These are phyloP conservation scores for Trichosporon coremiiforme DNA, from an alignment of 1,284 basidiomycete species.

Conservation along the genomic window DNA sequence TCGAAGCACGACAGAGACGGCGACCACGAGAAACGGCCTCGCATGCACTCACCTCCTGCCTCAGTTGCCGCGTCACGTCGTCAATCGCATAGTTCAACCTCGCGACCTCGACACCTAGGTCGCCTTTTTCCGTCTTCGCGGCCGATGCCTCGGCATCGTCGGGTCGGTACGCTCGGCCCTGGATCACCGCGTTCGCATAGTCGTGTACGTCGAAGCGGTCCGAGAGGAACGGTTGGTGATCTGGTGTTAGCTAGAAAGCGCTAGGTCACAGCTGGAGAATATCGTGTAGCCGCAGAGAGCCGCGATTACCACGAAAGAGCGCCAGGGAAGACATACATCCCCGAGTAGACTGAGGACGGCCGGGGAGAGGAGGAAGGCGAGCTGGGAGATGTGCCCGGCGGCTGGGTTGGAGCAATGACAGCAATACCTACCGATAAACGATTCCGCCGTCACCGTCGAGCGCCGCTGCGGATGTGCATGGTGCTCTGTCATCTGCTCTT, in stretches of 20 bases:
- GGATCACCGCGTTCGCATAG: constrained; percentile 82
- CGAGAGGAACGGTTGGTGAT: constrained; percentile 54
- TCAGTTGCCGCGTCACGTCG: constrained; percentile 83
- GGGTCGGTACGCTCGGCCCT: constrained; percentile 71
- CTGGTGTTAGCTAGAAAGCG: constrained; percentile 32
- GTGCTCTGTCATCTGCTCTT: constrained; percentile 10
- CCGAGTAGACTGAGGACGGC: too few relatives aligned
- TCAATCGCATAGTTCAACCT: constrained; percentile 81
- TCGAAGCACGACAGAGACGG: too few relatives aligned
- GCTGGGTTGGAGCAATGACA: too few relatives aligned
- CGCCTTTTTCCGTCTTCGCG: constrained; percentile 63
- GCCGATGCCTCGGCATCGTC: constrained; percentile 33
- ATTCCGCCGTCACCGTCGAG: constrained; percentile 24
- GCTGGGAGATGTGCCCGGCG: too few relatives aligned
- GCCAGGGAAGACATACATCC: too few relatives aligned
- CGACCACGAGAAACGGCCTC: too few relatives aligned
- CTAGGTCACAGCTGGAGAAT: too few relatives aligned
- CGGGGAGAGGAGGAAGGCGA: too few relatives aligned
- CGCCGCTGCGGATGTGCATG: constrained; percentile 23
- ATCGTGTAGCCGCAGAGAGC: too few relatives aligned
- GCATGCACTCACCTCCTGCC: constrained; percentile 70
- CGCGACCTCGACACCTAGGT: constrained; percentile 80
- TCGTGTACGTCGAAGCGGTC: constrained; percentile 78
- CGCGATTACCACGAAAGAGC: too few relatives aligned
- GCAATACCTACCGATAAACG: constrained; percentile 29